phyloP scores from a whole-genome alignment of 805 yeast genomes.

The Wickerhamiella vanderwaltii region DNA sequence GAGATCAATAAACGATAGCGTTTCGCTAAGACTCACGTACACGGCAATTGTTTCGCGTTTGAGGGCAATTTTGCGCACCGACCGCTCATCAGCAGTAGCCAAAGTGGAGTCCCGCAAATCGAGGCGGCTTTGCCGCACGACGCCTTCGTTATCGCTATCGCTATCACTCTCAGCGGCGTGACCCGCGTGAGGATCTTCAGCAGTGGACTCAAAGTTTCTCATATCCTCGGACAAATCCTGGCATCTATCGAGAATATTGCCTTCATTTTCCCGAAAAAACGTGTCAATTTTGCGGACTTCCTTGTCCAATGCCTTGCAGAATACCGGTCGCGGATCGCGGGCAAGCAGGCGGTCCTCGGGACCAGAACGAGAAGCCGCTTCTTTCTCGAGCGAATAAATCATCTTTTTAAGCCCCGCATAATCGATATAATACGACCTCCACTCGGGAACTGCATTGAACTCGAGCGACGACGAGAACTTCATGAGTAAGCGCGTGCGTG shows the following conservation, averaged over 20 bases:
- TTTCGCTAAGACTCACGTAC: constrained; percentile 67
- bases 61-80: constrained; percentile 8
- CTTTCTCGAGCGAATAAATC: constrained; percentile 71
- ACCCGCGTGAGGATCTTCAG: constrained; percentile 24
- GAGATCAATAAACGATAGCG: constrained; percentile 70
- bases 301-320: constrained; percentile 57
- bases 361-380: constrained; percentile 20
- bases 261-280: constrained; percentile 61
- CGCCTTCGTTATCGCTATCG: constrained; percentile 14
- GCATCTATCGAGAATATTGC: constrained; percentile 40
- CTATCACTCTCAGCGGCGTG: constrained; percentile 26
- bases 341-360: constrained; percentile 22
- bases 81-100: constrained; percentile 5
- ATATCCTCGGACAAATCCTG: constrained; percentile 45
- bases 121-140: constrained; percentile 3
- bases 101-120: constrained; percentile 5
- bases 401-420: constrained; percentile 78
- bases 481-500: constrained; percentile 44
- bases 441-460: constrained; percentile 96
- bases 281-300: constrained; percentile 66
- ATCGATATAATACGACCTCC: constrained; percentile 87
- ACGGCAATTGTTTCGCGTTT: constrained; percentile 13
- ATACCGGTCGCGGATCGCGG: constrained; percentile 45
- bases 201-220: constrained; percentile 34
- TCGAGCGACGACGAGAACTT: constrained; percentile 91